phyloP scores from a whole-genome alignment of 768 basidiomycete genomes.

The Hirschioporus abietinus region DNA sequence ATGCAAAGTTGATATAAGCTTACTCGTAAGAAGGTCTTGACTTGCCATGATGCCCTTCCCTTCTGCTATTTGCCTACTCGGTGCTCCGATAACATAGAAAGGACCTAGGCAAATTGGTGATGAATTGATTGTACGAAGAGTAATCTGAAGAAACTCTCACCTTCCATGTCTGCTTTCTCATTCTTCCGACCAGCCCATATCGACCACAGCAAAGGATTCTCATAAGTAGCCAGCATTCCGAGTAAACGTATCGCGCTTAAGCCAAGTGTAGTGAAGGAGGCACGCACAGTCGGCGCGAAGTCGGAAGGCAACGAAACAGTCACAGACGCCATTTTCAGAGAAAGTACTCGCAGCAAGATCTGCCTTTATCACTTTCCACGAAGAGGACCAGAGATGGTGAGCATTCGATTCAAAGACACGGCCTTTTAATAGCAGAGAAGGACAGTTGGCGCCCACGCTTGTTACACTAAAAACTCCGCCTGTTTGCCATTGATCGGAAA shows the following conservation, averaged over 20 bases:
- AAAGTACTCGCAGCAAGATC: neutral
- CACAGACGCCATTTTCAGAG: neutral
- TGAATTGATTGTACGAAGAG: neutral
- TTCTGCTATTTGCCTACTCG: slow-evolving; percentile 18
- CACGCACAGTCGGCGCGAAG: neutral
- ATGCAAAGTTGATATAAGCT: neutral
- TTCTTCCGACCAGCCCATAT: neutral
- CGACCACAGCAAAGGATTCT: neutral
- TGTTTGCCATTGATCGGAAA: neutral
- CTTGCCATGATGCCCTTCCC: slow-evolving; percentile 22
- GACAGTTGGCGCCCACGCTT: neutral
- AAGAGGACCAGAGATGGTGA: neutral
- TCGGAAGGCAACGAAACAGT: neutral
- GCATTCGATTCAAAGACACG: neutral
- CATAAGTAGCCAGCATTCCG: neutral
- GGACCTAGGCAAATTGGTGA: slow-evolving; percentile 14
- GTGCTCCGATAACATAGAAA: slow-evolving; percentile 18
- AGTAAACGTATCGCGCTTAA: neutral
- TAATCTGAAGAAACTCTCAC: neutral
- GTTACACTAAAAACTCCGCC: neutral
- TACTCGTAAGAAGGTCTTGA: slow-evolving; percentile 14
- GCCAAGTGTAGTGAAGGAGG: neutral
- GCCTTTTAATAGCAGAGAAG: neutral
- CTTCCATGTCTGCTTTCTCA: neutral
- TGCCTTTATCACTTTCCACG: neutral